Percentiles rank a stretch among this genome's conserved stretches.
phyloP scores from a whole-genome alignment of 2,329 filamentous ascomycete species.

The Fusarium foetens region DNA sequence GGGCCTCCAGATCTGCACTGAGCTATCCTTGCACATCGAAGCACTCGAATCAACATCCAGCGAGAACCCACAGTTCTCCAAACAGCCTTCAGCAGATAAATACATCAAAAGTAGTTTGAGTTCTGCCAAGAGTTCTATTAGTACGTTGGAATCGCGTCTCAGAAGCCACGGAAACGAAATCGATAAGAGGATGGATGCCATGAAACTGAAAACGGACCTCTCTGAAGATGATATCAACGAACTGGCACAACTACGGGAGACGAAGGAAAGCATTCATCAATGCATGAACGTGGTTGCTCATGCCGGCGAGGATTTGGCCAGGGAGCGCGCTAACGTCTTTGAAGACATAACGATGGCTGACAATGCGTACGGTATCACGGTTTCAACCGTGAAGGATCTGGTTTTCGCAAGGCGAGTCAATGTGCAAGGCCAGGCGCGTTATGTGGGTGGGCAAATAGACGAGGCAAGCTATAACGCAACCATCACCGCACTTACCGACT shows the following conservation, averaged over 20 bases:
- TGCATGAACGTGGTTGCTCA: conserved; percentile 38
- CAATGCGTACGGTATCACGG: conserved; percentile 37
- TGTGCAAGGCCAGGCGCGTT: conserved; percentile 24
- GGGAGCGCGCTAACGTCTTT: conserved; percentile 40
- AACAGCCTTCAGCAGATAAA: conserved; percentile 36
- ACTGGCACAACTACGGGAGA: conserved; percentile 32
- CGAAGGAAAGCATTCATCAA: conserved; percentile 36
- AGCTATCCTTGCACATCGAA: conserved; percentile 37
- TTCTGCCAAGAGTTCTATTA: conserved; percentile 29
- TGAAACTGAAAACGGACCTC: conserved; percentile 5
- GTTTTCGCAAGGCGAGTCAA: conserved; percentile 38
- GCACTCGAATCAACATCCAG: not conserved
- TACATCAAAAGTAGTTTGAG: conserved; percentile 28
- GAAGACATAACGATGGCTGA: conserved; percentile 41
- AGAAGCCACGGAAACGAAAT: conserved; percentile 28
- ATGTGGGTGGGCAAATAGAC: conserved; percentile 20
- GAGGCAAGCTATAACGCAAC: conserved; percentile 10
- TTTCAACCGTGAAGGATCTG: conserved; percentile 42
- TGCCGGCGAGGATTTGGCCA: conserved; percentile 24
- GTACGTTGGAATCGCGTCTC: conserved; percentile 23
- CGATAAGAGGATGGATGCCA: conserved; percentile 28
- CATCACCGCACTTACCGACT: conserved; percentile 2
- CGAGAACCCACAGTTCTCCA: not conserved
- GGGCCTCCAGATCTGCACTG: conserved; percentile 36
- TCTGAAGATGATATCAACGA: conserved; percentile 22